Evolutionary conservation across 805 yeast genomes (phyloP), one percentile per base, ranked within the genome.

Genomic region (baker's yeast (Saccharomyces cerevisiae)): DNA sequence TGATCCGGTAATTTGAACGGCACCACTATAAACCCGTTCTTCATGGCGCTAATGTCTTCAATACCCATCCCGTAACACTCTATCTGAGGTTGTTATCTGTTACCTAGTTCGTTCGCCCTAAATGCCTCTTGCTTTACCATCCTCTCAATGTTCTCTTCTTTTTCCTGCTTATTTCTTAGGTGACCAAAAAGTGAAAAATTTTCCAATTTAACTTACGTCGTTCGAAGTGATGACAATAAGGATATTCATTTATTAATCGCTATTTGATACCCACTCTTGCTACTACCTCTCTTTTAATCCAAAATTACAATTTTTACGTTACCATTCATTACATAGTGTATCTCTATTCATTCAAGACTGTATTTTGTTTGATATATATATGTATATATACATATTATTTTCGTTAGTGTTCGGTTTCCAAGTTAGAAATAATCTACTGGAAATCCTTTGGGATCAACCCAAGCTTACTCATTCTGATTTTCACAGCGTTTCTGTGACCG

Each of bases 401-500:
- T 36, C 24, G 24, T n/a, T 36, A 17, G 17, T 6, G 9, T 36
- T 6, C 17, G 3, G 9, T 36, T 36, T 36, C 43, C 24, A 36
- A 17, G 22, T 21, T 21, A 8, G 22, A 36, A 36, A 36, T 21
- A 17, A 32, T 4, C 46, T 49, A 73, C 31, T 61, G 59, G 51
- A 72, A 73, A 43, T 58, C 64, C 28, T 64, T 55, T 47, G 74
- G 72, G 52, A 79, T 63, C 56, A 81, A 75, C 4, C 90, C 90
- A 47, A 88, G 74, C 67, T 87, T 85, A 61, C 84, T 88, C 88
- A 94, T 84, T 76, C 99, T 84, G 46, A 94, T 85, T 72, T 90
- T 90, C 51, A 94, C 97, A 6, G 99, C 98, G 66, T 90, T 89
- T 72, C 97, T 83, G 77, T 94, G 99, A 10, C 91, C 99, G 70